Evolutionary conservation across 306 rosid genomes (phyloP), one percentile per base, ranked within the genome.

Genomic region (Quercus cerris): DNA sequence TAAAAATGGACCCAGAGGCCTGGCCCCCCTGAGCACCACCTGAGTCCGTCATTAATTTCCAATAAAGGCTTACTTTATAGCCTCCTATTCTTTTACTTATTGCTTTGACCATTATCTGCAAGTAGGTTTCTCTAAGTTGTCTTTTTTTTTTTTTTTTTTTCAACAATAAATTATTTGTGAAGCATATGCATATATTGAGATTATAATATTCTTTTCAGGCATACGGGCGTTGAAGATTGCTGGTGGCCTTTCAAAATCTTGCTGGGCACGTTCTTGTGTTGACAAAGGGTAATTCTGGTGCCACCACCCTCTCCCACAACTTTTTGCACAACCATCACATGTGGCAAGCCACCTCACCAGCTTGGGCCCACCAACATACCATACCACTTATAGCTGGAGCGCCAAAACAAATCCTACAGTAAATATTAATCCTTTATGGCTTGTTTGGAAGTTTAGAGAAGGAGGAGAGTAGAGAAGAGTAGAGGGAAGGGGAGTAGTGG

Each of bases 201-300:
- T 4, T 14, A 27, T 62, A 27, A 49, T 5, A 1, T 62, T 18
- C 30, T 56, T 25, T 22, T 18, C 58, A 0, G 30, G 58, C 19
- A 55, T 55, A 20, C 17, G 13, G 76, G 44, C 13, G 68, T 15
- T 17, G 69, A 70, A 56, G 69, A 35, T 23, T 38, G 7, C 30
- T 56, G 18, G 38, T 78, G 71, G 71, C 44, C 44, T 13, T 57
- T 70, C 77, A 78, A 71, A 25, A 78, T 71, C 38, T 14, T 18
- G 31, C n/a, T 33, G 71, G 62, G 0, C 33, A 0, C 5, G 68
- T 52, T 12, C 17, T 31, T 25, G 62, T n/a, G 77, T 58, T 58
- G 77, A 71, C 77, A 46, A 78, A 23, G 23, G 23, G 31, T 30
- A 30, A 30, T 30, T 30, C 31, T 30, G 4, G 31, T 30, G 4